A percentile compares a stretch with the other conserved stretches of the same genome.
Conservation (phyloP, 169 alveolate species). For the Nephromyces sp. region DNA sequence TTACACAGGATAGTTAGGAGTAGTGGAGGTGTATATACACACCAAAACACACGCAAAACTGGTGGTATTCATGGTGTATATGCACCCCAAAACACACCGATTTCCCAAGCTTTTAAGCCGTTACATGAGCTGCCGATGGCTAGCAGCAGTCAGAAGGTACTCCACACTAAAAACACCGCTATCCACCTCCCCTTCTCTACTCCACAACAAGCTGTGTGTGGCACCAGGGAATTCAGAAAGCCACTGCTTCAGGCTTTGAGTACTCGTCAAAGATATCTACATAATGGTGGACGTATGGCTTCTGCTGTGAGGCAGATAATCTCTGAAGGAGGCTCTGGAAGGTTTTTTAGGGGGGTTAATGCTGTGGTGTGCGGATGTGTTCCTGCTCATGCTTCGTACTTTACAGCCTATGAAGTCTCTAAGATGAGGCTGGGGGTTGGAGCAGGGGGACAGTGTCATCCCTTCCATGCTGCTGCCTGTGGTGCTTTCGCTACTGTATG, state of each 20-base stretch:
- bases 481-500: conserved; percentile 88
- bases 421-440: conserved; percentile 3
- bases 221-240: background rate
- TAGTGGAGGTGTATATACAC: no score
- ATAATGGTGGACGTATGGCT: conserved; percentile 1
- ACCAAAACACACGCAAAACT: background rate
- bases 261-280: background rate
- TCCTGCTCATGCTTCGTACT: conserved; percentile 96
- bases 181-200: no score
- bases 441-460: conserved; percentile 17
- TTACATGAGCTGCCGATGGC: no score
- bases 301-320: conserved; percentile 8
- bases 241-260: background rate
- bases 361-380: conserved; percentile 89
- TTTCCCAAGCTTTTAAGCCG: no score
- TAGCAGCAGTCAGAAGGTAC: no score
- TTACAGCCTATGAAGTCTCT: conserved; percentile 71
- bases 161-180: no score
- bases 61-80: background rate
- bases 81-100: no score
- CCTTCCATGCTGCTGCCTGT: conserved; percentile 47
- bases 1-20: no score
- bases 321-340: conserved; percentile 19
- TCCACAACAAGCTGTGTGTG: no score
- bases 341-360: conserved; percentile 72